Evolutionary conservation across 2,329 filamentous ascomycete genomes (phyloP).

Genomic region (Aspergillus sp.): DNA sequence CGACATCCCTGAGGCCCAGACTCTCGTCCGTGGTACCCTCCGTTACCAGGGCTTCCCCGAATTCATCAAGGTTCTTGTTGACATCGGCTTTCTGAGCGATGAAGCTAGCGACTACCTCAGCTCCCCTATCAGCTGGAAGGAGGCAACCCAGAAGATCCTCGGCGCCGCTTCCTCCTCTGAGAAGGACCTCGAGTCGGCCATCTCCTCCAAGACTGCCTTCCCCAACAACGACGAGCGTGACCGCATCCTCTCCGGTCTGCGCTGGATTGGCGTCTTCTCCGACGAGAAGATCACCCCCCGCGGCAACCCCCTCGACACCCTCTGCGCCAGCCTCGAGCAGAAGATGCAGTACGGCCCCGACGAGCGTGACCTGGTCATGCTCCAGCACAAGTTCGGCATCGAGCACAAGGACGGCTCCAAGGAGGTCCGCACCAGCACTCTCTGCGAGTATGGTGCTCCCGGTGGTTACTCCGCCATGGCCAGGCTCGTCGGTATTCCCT

Average conservation of each 20-base stretch:
- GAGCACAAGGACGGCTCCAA: constrained; percentile 75
- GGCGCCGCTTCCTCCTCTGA: constrained; percentile 65
- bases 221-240: constrained; percentile 65
- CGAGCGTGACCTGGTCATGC: constrained; percentile 80
- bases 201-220: constrained; percentile 75
- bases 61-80: constrained; percentile 82
- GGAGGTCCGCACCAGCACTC: constrained; percentile 76
- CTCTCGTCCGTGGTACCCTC: constrained; percentile 62
- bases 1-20: constrained; percentile 86
- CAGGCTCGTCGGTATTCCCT: constrained; percentile 74
- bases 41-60: constrained; percentile 54
- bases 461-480: constrained; percentile 83
- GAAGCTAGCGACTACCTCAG: constrained; percentile 65
- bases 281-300: constrained; percentile 67
- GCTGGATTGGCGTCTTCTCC: constrained; percentile 69
- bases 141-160: constrained; percentile 76
- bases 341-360: constrained; percentile 85
- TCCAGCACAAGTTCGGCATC: constrained; percentile 68
- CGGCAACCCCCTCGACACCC: constrained; percentile 83
- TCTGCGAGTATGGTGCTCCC: constrained; percentile 78
- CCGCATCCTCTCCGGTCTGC: constrained; percentile 68
- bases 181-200: constrained; percentile 69
- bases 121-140: constrained; percentile 73
- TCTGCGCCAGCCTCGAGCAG: constrained; percentile 82
- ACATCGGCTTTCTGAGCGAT: constrained; percentile 85